Conservation (phyloP, 2,329 filamentous ascomycete genomes). For the Bipolaris sorokiniana region DNA sequence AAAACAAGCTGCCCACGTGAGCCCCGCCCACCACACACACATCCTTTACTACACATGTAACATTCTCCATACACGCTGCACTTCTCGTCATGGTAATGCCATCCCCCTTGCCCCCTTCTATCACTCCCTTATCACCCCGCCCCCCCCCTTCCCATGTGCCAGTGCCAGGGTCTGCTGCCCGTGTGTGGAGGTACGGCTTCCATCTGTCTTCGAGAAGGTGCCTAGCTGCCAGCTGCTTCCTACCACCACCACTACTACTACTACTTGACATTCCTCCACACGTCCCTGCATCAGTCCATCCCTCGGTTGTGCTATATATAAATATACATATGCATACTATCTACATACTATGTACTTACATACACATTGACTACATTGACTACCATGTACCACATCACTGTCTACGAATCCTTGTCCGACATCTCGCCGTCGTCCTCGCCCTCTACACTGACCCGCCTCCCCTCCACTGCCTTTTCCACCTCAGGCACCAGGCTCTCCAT, state of each 20-base stretch:
- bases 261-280: conserved; percentile 17
- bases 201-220: conserved; percentile 38
- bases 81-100: neutral
- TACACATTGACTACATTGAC: neutral
- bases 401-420: conserved; percentile 47
- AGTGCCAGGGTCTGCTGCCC: conserved; percentile 2
- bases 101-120: neutral
- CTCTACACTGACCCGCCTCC: conserved; percentile 71
- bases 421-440: conserved; percentile 60
- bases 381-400: conserved; percentile 9
- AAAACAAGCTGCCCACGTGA: neutral
- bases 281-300: conserved; percentile 11
- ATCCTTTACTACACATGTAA: neutral
- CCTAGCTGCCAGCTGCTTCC: conserved; percentile 16
- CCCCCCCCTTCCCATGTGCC: conserved; percentile 2
- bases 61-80: too few species aligned
- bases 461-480: conserved; percentile 77
- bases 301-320: neutral
- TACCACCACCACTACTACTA: too few species aligned
- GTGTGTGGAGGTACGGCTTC: conserved; percentile 26
- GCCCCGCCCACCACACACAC: neutral
- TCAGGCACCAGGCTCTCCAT: conserved; percentile 80
- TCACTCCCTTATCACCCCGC: neutral
- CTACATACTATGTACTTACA: conserved; percentile 1
- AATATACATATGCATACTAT: neutral